Base-by-base conservation (phyloP, 345 rosid genomes). In the Anacardium occidentale region DNA sequence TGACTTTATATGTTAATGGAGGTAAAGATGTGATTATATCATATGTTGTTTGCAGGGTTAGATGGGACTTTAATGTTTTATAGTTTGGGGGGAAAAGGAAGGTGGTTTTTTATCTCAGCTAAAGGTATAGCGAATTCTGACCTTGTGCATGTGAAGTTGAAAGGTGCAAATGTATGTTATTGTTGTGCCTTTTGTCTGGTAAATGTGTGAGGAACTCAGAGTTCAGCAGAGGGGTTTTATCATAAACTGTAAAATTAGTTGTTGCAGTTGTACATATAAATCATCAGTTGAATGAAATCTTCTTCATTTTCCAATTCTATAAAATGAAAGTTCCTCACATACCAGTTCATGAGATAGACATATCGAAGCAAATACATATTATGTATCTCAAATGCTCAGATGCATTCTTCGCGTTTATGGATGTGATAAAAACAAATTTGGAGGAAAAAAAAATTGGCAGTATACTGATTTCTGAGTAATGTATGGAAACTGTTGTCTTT, bases 71-170 rank as follows among this genome's bases (percentile, higher is more conserved):
- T 42, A 37, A 56, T 25, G 22, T 25, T 20, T 34, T 34, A 17
- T 25, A 26, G 58, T 18, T 45, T 29, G 58, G n/a, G 24, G 55
- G 37, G 9, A 62, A 42, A 10, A 9, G 20, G 56, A 26, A 26
- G 59, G 29, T 54, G 61, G 61, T 56, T 56, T 56, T 69, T 24
- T 40, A 56, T 32, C 44, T 42, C 17, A 42, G 54, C 24, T 14
- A 64, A 69, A 69, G 53, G 64, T 69, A 69, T 55, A 40, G 42
- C n/a, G 13, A 68, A 68, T 68, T n/a, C 37, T 54, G 71, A 21
- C 29, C 24, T 50, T 54, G 20, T 54, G 37, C 40, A 55, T 37
- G 62, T 54, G 37, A 68, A 56, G 72, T 10, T 42, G 72, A 69
- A 48, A 69, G 63, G 72, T 56, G 15, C 37, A 42, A 17, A 56